Conservation (phyloP, 1,139 yeast genomes). For the Yamadazyma epiphylla region DNA sequence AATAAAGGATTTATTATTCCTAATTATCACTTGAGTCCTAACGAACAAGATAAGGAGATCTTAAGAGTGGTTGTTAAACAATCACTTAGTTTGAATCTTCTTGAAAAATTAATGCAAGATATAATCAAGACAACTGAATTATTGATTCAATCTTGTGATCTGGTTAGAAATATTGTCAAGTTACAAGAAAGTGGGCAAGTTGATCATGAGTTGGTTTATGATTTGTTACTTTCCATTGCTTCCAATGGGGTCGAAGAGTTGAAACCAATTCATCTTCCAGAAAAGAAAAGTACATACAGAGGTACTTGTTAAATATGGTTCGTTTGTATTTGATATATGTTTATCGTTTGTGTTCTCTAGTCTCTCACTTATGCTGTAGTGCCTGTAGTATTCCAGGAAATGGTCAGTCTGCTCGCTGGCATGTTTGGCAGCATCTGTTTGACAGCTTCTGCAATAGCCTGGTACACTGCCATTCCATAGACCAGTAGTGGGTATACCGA, state of each 20-base stretch:
- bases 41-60: constrained; percentile 54
- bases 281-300: constrained; percentile 44
- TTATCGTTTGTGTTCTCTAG: too few species aligned
- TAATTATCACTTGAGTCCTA: constrained; percentile 79
- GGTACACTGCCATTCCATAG: too few species aligned
- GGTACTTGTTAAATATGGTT: constrained; percentile 55
- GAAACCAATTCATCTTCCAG: constrained; percentile 25
- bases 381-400: too few species aligned
- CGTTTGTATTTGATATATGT: too few species aligned
- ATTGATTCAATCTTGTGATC: constrained; percentile 37
- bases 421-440: too few species aligned
- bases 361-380: too few species aligned
- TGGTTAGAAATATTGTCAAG: constrained; percentile 20
- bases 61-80: constrained; percentile 82
- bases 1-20: constrained; percentile 87
- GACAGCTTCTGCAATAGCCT: too few species aligned
- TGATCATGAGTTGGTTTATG: constrained; percentile 23
- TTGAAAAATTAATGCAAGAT: constrained; percentile 70
- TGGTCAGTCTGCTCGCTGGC: too few species aligned
- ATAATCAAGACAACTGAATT: constrained; percentile 54
- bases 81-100: constrained; percentile 65
- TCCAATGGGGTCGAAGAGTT: constrained; percentile 32
- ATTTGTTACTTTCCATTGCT: constrained; percentile 35
- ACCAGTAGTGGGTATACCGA: too few species aligned
- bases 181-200: constrained; percentile 16